These are phyloP conservation scores for Phytopythium kandeliae DNA, from an alignment of 352 stramenopile species.

Conservation along the genomic window DNA sequence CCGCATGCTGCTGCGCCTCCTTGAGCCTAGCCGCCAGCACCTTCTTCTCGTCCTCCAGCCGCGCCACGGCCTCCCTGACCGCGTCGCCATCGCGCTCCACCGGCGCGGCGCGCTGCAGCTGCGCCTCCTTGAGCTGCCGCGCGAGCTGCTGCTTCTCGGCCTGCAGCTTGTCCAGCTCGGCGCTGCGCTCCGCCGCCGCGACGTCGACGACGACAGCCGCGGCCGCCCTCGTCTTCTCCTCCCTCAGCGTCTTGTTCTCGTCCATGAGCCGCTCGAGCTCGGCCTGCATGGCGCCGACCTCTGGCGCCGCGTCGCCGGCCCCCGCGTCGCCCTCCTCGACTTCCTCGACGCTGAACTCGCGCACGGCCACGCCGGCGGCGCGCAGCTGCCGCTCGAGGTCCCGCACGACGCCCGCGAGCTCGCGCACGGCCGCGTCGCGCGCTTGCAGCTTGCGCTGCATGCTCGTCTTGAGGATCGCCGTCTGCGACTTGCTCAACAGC, in stretches of 20 bases:
- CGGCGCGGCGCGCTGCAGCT: slow-evolving; percentile 37
- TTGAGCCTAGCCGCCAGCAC: slow-evolving; percentile 57
- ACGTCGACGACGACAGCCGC: neutral
- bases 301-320: slow-evolving; percentile 32
- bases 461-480: slow-evolving; percentile 76
- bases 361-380: slow-evolving; percentile 34
- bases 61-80: slow-evolving; percentile 3
- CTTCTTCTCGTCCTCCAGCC: slow-evolving; percentile 49
- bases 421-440: slow-evolving; percentile 55
- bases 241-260: slow-evolving; percentile 53
- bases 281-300: slow-evolving; percentile 67
- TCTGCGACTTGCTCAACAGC: slow-evolving; percentile 81
- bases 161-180: slow-evolving; percentile 43
- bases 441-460: slow-evolving; percentile 79
- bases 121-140: slow-evolving; percentile 54
- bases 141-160: slow-evolving; percentile 47
- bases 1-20: slow-evolving; percentile 49
- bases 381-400: slow-evolving; percentile 58
- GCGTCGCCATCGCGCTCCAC: too few species aligned
- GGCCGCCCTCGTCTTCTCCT: slow-evolving; percentile 14
- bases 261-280: slow-evolving; percentile 69
- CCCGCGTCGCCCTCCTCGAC: slow-evolving; percentile 25
- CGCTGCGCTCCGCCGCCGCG: slow-evolving; percentile 20
- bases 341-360: slow-evolving; percentile 34
- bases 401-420: slow-evolving; percentile 58